Conservation (phyloP, 2,329 filamentous ascomycete species). For the Aspergillus hiratsukae region DNA sequence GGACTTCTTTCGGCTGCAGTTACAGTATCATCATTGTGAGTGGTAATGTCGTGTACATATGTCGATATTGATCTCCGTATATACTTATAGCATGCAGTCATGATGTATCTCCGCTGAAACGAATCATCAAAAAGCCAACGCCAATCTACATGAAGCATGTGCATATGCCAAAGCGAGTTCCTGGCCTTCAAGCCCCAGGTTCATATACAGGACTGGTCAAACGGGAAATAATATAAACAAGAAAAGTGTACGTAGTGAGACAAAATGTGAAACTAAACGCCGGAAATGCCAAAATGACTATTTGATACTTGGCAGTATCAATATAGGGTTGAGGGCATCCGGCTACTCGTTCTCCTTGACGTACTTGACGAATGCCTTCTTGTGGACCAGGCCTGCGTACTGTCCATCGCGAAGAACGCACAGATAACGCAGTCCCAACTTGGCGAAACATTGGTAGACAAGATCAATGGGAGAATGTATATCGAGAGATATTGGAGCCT, state of each 20-base stretch:
- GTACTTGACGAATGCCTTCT: slow-evolving; percentile 95
- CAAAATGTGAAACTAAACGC: neutral
- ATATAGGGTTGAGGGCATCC: neutral
- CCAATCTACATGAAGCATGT: neutral
- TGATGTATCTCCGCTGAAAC: neutral
- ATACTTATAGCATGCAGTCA: neutral
- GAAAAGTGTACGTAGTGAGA: neutral
- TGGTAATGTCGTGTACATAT: neutral
- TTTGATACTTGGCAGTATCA: neutral
- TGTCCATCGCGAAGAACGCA: slow-evolving; percentile 80
- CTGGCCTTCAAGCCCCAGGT: neutral
- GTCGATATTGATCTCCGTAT: neutral
- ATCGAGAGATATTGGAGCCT: slow-evolving; percentile 83
- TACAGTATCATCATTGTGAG: too few relatives aligned
- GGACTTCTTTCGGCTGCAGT: too few relatives aligned
- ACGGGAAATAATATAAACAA: neutral
- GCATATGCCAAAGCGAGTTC: neutral
- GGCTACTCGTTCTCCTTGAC: slow-evolving; percentile 70
- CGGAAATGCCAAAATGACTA: neutral
- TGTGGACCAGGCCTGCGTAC: slow-evolving; percentile 90
- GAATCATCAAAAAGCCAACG: neutral
- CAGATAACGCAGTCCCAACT: slow-evolving; percentile 86
- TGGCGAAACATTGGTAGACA: slow-evolving; percentile 94
- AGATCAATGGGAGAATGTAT: slow-evolving; percentile 87
- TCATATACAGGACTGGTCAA: neutral